Conservation (phyloP, 2,329 filamentous ascomycete species). For the Dothideomycetidae sp. region DNA sequence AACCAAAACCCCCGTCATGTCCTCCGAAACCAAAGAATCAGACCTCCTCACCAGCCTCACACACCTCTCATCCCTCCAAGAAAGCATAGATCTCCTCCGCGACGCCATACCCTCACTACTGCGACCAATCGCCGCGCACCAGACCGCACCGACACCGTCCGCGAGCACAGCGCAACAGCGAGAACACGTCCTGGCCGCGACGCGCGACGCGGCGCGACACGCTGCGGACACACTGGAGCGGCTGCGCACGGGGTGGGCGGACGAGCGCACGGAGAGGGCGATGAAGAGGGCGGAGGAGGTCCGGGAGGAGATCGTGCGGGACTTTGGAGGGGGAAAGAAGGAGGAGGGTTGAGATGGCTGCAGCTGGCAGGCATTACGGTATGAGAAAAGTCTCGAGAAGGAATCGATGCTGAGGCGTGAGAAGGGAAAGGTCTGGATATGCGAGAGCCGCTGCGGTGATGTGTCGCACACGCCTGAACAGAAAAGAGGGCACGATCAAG, state of each 20-base stretch:
- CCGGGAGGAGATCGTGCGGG: slow-evolving; percentile 23
- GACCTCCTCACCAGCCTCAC: too few relatives aligned
- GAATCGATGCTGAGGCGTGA: too few relatives aligned
- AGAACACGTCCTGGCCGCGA: slow-evolving; percentile 25
- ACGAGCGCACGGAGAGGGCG: slow-evolving; percentile 22
- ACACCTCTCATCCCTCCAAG: slow-evolving; percentile 30
- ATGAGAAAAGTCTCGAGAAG: too few relatives aligned
- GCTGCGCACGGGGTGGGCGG: slow-evolving; percentile 26
- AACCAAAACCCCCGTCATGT: too few relatives aligned
- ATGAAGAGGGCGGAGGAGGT: slow-evolving; percentile 23
- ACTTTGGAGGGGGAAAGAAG: slow-evolving; percentile 22
- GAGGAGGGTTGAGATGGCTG: slow-evolving; percentile 20
- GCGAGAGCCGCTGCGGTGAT: too few relatives aligned
- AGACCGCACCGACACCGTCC: too few relatives aligned
- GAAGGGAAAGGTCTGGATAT: too few relatives aligned
- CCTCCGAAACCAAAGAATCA: too few relatives aligned
- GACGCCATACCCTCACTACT: slow-evolving; percentile 30
- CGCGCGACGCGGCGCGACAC: slow-evolving; percentile 25
- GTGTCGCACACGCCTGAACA: too few relatives aligned
- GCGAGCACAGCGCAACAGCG: slow-evolving; percentile 17
- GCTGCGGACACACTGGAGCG: slow-evolving; percentile 24
- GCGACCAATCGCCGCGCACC: slow-evolving; percentile 22
- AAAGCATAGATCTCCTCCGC: slow-evolving; percentile 30
- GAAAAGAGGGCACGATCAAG: too few relatives aligned
- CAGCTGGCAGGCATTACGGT: too few relatives aligned